Base-by-base conservation (phyloP, 768 basidiomycete genomes). In the Amanita rimosa region DNA sequence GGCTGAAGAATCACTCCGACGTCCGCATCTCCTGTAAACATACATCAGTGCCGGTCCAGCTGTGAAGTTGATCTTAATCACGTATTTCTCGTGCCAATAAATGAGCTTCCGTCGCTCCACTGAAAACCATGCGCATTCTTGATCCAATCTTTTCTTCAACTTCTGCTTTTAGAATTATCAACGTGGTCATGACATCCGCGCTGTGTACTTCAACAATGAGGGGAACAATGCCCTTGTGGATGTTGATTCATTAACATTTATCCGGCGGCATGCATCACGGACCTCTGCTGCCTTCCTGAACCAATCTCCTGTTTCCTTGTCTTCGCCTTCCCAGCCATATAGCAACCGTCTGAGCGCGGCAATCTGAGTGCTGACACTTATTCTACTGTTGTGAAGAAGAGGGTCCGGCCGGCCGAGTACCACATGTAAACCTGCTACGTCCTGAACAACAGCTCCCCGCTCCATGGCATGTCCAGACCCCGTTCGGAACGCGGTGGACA, bases 181-280 rank as follows among this genome's bases (percentile, higher is more conserved):
- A 63, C 1, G 75, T 73, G 2, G 82, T 79, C 73, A 90, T 88
- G 22, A 80, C 73, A 56, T 91, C 85, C 11, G 81, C 81, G 56
- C 70, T 82, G 53, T 80, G 67, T 5, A 81, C 81, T 33, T 81
- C 73, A 14, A 88, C 64, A 4, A 89, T 79, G 36, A 91, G 62
- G 1, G 83, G 80, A 33, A 85, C 64, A 7, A 76, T 64, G 14
- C 83, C 81, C 75, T 83, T 49, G 39, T 22, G 8, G 19, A 31
- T 35, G 17, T 22, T 42, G 44, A n/a, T 29, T 41, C 48, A 42
- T 53, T 24, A 57, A 50, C 35, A 42, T 35, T 4, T 13, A 22
- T 40, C 33, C 33, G 29, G 14, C 33, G 10, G 29, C 49, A 37
- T 26, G 21, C 33, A 17, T n/a, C 48, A 44, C 61, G 48, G 55